Evolutionary conservation across 208 protist genomes (phyloP).

Genomic region (Trypanosoma lewisi): DNA sequence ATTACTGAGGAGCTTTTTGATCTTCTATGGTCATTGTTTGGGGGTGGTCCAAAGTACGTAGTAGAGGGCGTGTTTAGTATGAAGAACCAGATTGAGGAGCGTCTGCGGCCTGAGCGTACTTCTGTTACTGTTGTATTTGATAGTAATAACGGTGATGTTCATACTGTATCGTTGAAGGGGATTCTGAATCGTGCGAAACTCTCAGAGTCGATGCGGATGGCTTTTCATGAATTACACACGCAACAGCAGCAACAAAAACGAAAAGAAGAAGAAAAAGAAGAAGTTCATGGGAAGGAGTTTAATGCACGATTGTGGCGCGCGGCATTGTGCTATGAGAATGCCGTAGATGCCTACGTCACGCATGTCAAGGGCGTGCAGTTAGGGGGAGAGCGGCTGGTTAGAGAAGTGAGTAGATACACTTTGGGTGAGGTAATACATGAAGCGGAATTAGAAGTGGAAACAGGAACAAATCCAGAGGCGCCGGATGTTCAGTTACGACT

Average conservation of each 20-base stretch:
- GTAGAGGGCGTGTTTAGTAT: slow-evolving; percentile 47
- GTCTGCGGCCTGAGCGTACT: slow-evolving; percentile 12
- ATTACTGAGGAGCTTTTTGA: slow-evolving; percentile 73
- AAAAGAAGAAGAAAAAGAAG: no score
- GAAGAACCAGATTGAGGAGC: slow-evolving; percentile 24
- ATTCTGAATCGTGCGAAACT: slow-evolving; percentile 18
- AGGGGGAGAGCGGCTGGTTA: neutral
- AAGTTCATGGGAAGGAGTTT: neutral
- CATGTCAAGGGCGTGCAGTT: neutral
- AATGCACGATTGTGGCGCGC: slow-evolving; percentile 33
- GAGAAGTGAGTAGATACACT: neutral
- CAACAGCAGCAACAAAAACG: no score
- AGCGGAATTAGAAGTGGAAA: neutral
- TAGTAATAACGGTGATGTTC: neutral
- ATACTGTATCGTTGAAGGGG: neutral
- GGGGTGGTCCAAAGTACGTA: slow-evolving; percentile 60
- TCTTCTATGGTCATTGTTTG: slow-evolving; percentile 51
- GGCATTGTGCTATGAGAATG: slow-evolving; percentile 20
- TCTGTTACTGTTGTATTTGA: slow-evolving; percentile 18
- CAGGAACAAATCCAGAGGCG: neutral
- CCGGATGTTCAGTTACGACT: slow-evolving; percentile 9
- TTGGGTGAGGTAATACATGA: slow-evolving; percentile 4
- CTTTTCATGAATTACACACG: neutral
- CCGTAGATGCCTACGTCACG: slow-evolving; percentile 2
- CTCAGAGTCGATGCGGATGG: slow-evolving; percentile 14